Percentiles rank a stretch among this genome's conserved stretches.
These are phyloP conservation scores for Austroboletus olivaceoglutinosus DNA, from an alignment of 1,284 basidiomycete genomes.

Conservation along the genomic window DNA sequence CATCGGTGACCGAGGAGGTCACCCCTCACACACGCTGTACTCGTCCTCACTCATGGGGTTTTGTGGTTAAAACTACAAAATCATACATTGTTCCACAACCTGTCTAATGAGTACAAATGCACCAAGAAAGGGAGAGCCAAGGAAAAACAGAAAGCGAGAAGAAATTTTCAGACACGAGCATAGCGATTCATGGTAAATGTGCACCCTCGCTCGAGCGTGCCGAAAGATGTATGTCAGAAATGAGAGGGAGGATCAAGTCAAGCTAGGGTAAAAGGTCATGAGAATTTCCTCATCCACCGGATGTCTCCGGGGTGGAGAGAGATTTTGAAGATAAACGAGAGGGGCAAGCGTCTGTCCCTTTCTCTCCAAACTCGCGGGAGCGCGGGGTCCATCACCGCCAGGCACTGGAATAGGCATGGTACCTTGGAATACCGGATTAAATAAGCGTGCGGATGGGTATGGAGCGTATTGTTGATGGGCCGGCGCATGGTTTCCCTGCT, in stretches of 20 bases:
- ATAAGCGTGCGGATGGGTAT: constrained; percentile 30
- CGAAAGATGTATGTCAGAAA: constrained; percentile 1
- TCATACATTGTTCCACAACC: constrained; percentile 24
- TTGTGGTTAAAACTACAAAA: constrained; percentile 9
- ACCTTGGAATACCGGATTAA: constrained; percentile 12
- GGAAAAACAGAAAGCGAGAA: constrained; percentile 7
- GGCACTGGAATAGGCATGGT: background rate
- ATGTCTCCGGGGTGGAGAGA: constrained; percentile 48
- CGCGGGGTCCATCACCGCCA: constrained; percentile 2
- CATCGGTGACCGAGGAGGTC: background rate
- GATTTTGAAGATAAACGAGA: constrained; percentile 50
- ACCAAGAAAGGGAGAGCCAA: constrained; percentile 21
- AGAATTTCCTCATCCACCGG: constrained; percentile 61
- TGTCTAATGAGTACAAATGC: constrained; percentile 26
- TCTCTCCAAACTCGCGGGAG: constrained; percentile 9
- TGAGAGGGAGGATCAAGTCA: constrained; percentile 23
- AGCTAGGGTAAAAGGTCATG: constrained; percentile 45
- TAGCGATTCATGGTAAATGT: constrained; percentile 9
- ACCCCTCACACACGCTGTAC: no score
- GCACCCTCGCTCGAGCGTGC: background rate
- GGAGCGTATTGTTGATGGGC: constrained; percentile 28
- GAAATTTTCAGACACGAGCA: constrained; percentile 7
- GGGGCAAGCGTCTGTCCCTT: constrained; percentile 46
- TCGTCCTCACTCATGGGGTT: background rate
- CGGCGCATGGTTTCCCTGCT: constrained; percentile 11